phyloP scores from a whole-genome alignment of 495 filamentous ascomycete species.

The Talaromyces borbonicus region DNA sequence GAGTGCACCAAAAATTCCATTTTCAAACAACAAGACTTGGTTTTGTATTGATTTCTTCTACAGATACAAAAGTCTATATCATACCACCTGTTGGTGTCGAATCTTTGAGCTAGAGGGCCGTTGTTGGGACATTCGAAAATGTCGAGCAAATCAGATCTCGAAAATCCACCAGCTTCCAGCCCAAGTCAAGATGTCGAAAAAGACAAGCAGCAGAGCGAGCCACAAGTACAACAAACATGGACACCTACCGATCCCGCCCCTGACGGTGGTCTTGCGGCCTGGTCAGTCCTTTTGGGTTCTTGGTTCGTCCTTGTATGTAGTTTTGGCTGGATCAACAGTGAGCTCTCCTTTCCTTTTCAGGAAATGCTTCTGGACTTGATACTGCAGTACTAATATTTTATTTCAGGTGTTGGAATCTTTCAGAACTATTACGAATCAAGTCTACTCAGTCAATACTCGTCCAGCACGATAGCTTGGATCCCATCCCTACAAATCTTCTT shows the following conservation, averaged over 20 bases:
- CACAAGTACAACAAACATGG: not conserved
- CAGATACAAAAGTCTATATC: too few species aligned
- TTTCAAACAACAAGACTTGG: too few species aligned
- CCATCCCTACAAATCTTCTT: slow-evolving; percentile 5
- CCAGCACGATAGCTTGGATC: slow-evolving; percentile 16
- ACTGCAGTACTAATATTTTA: not conserved
- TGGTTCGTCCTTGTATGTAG: slow-evolving; percentile 29
- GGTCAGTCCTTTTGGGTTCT: slow-evolving; percentile 30
- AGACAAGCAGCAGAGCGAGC: not conserved
- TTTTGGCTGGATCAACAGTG: slow-evolving; percentile 40
- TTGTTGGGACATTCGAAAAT: too few species aligned
- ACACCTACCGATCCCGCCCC: slow-evolving; percentile 10
- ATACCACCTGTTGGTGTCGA: too few species aligned
- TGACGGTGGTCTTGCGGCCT: slow-evolving; percentile 30
- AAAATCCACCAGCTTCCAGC: not conserved
- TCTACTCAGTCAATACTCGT: slow-evolving; percentile 18
- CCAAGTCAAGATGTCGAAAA: not conserved
- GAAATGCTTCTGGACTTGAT: not conserved
- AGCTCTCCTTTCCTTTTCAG: not conserved
- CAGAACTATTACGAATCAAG: slow-evolving; percentile 37
- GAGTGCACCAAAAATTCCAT: too few species aligned
- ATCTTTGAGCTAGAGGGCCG: too few species aligned
- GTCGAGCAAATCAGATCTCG: not conserved
- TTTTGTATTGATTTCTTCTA: too few species aligned
- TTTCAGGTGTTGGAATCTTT: slow-evolving; percentile 30